Base-by-base conservation (phyloP, 257 asterid genomes). In the Jacaranda copaia region DNA sequence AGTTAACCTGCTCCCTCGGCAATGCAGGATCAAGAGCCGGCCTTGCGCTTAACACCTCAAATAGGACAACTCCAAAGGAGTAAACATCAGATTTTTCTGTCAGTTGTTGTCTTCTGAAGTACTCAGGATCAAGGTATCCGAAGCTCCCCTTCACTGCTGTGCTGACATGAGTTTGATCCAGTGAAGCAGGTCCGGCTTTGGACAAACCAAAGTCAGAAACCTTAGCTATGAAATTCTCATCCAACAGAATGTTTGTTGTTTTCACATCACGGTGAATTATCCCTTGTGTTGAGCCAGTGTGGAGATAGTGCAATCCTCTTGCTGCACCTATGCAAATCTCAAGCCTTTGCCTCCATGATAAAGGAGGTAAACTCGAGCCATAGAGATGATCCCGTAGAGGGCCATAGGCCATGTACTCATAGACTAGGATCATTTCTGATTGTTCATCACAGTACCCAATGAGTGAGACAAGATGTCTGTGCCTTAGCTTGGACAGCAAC, bases 241-340 rank as follows among this genome's bases (percentile, higher is more conserved):
- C 99, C 3, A 95, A 81, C 43, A 95, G 96, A 48, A 93, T 90
- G 82, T 95, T 93, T 2, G 98, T 93, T 1, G 99, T 95, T 68
- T 95, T 95, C 14, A 93, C 98, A 20, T 95, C 99, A 0, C 98
- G 90, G 39, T 95, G 99, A 32, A 95, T 95, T 18, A 93, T 84
- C 13, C 98, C 98, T 36, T 90, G 98, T 5, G 99, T 81, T 6
- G 99, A 88, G 1, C 99, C 99, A 0, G 98, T 95, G 87, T 95
- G 98, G 80, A 95, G 98, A 48, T 95, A 91, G 68, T 95, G 99
- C 66, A 95, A 66, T n/a, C 99, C 98, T 0, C 97, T 80, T 0
- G 98, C 99, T 19, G 99, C 80, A 0, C 99, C 98, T 3, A 95
- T 93, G 93, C 98, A 93, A 4, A 95, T 90, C 77, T 95, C 98